phyloP scores from a whole-genome alignment of 1,139 yeast genomes.

The Hansenula lynferdii region DNA sequence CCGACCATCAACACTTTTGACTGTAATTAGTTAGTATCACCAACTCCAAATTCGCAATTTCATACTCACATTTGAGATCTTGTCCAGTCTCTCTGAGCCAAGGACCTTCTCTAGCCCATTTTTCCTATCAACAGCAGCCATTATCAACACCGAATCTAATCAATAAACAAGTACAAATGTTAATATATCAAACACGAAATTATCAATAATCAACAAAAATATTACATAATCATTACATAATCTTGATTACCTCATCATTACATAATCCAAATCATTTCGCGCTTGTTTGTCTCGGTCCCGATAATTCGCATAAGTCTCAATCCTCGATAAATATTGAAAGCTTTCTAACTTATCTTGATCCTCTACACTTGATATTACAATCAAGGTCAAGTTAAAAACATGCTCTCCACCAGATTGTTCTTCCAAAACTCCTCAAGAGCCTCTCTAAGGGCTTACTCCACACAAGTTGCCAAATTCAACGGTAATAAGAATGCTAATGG shows the following conservation, averaged over 20 bases:
- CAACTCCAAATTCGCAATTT: neutral
- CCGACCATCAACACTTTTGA: slow-evolving; percentile 86
- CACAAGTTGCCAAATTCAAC: slow-evolving; percentile 53
- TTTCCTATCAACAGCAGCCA: slow-evolving; percentile 9
- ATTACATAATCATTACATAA: neutral
- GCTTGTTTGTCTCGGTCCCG: slow-evolving; percentile 1
- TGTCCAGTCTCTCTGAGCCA: slow-evolving; percentile 9
- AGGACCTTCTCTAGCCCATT: slow-evolving; percentile 11
- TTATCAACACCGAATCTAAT: too few relatives aligned
- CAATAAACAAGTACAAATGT: too few relatives aligned
- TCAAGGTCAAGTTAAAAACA: neutral
- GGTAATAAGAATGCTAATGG: slow-evolving; percentile 60
- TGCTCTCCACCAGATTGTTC: slow-evolving; percentile 1
- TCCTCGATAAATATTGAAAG: too few relatives aligned
- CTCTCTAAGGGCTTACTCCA: slow-evolving; percentile 27
- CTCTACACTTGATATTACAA: neutral
- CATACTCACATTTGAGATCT: slow-evolving; percentile 11
- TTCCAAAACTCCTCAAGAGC: neutral
- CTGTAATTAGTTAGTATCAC: neutral
- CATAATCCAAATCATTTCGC: neutral
- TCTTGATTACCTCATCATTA: neutral
- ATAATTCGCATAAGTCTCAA: neutral
- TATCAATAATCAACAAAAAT: too few relatives aligned
- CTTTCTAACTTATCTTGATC: neutral
- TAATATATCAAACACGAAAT: too few relatives aligned